These are phyloP conservation scores for Exophiala oligosperma DNA, from an alignment of 2,329 filamentous ascomycete species.

Conservation along the genomic window DNA sequence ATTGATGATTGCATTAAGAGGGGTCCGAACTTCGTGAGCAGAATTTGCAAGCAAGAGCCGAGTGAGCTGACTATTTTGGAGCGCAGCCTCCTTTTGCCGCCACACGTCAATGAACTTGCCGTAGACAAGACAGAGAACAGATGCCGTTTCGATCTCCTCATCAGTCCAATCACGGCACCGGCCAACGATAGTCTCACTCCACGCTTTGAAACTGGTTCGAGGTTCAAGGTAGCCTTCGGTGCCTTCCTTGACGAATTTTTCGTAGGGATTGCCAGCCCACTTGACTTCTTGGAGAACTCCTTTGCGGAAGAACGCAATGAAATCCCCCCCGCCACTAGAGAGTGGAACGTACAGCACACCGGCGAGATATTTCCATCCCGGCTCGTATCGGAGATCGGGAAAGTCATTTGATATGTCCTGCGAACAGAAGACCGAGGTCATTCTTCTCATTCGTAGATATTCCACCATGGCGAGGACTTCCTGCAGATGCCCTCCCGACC, in stretches of 20 bases:
- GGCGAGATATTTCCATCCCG: conserved; percentile 75
- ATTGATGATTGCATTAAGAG: conserved; percentile 90
- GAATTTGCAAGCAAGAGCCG: conserved; percentile 79
- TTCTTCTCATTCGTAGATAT: conserved; percentile 73
- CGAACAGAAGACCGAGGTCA: conserved; percentile 74
- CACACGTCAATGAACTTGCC: conserved; percentile 90
- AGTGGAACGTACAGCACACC: conserved; percentile 81
- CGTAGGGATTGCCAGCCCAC: conserved; percentile 85
- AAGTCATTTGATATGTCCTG: conserved; percentile 77
- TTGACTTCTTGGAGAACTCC: conserved; percentile 74
- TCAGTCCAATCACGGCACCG: conserved; percentile 87
- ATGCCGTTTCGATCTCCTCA: conserved; percentile 84
- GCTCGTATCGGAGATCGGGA: conserved; percentile 74
- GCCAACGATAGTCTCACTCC: conserved; percentile 77
- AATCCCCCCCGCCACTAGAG: conserved; percentile 73
- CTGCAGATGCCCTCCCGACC: conserved; percentile 68
- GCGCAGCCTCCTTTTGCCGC: conserved; percentile 82
- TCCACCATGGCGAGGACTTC: conserved; percentile 83
- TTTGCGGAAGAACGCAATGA: conserved; percentile 88
- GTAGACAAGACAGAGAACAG: conserved; percentile 83
- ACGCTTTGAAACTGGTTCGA: conserved; percentile 74
- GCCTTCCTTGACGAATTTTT: conserved; percentile 72
- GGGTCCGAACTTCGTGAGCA: conserved; percentile 87
- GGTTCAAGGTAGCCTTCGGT: conserved; percentile 76
- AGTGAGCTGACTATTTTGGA: conserved; percentile 80